Conservation (phyloP, 1,139 yeast genomes). For the Pneumocystis sp. region DNA sequence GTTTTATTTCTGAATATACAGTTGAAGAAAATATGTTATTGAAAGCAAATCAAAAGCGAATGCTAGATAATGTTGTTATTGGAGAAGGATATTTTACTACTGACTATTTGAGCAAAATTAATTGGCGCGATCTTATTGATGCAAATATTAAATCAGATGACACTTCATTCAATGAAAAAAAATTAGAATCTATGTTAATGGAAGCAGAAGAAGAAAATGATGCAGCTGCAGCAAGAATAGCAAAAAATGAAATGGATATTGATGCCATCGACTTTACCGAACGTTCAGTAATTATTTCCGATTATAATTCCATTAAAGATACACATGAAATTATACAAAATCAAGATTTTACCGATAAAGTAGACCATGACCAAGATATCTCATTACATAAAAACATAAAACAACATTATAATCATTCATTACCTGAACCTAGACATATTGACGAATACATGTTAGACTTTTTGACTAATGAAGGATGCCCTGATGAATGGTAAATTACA, state of each 20-base stretch:
- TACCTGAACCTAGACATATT: slow-evolving; percentile 57
- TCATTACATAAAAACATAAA: slow-evolving; percentile 20
- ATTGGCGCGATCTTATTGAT: slow-evolving; percentile 77
- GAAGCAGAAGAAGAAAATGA: slow-evolving; percentile 97
- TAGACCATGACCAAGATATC: slow-evolving; percentile 17
- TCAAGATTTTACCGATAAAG: background rate
- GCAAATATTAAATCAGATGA: slow-evolving; percentile 27
- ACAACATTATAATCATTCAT: slow-evolving; percentile 34
- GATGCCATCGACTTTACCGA: slow-evolving; percentile 77
- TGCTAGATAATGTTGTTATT: slow-evolving; percentile 86
- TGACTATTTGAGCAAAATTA: slow-evolving; percentile 78
- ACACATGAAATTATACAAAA: background rate
- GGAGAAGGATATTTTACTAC: slow-evolving; percentile 98
- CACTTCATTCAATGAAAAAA: slow-evolving; percentile 17
- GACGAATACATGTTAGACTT: slow-evolving; percentile 93
- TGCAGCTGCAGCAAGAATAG: slow-evolving; percentile 78
- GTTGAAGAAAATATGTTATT: slow-evolving; percentile 87
- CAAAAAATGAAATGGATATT: slow-evolving; percentile 68
- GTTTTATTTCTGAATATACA: slow-evolving; percentile 91
- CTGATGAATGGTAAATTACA: slow-evolving; percentile 7
- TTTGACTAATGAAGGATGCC: slow-evolving; percentile 35
- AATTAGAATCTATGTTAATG: slow-evolving; percentile 57
- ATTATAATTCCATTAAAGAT: slow-evolving; percentile 12
- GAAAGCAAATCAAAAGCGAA: slow-evolving; percentile 91
- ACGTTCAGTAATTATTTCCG: slow-evolving; percentile 13